Evolutionary conservation across 75 land plant species (phyloP).

Genomic region (Picea glauca): DNA sequence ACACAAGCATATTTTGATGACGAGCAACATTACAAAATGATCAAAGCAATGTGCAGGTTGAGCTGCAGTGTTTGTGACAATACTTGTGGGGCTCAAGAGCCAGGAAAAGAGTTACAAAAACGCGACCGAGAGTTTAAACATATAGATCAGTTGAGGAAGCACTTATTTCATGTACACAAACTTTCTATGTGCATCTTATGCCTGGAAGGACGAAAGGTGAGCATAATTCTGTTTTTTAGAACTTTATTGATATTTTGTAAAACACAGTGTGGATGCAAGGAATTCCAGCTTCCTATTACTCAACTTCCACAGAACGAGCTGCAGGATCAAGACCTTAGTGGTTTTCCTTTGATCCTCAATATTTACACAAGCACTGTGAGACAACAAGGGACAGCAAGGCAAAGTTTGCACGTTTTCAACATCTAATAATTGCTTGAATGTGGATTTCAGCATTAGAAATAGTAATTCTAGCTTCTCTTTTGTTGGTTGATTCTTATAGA

Average conservation of each 20-base stretch:
- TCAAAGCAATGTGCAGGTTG: conserved; percentile 89
- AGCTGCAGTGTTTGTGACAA: conserved; percentile 51
- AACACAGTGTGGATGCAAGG: no score
- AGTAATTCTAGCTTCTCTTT: no score
- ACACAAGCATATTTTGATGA: conserved; percentile 88
- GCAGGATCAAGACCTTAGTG: no score
- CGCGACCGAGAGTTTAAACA: conserved; percentile 52
- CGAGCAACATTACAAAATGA: conserved; percentile 78
- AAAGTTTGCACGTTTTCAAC: no score
- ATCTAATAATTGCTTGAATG: no score
- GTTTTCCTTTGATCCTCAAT: no score
- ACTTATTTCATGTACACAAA: conserved; percentile 62
- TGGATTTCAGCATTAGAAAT: no score
- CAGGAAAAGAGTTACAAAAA: conserved; percentile 44
- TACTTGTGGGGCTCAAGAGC: conserved; percentile 22
- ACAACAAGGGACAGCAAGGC: no score
- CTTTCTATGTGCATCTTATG: conserved; percentile 86
- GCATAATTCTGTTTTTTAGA: background rate
- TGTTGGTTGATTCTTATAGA: no score
- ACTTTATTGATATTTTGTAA: background rate
- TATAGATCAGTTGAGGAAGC: conserved; percentile 77
- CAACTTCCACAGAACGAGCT: no score
- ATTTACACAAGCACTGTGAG: no score
- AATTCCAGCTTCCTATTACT: no score
- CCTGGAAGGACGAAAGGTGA: conserved; percentile 91